These are phyloP conservation scores for Turnera subulata DNA, from an alignment of 345 rosid genomes.

Conservation along the genomic window DNA sequence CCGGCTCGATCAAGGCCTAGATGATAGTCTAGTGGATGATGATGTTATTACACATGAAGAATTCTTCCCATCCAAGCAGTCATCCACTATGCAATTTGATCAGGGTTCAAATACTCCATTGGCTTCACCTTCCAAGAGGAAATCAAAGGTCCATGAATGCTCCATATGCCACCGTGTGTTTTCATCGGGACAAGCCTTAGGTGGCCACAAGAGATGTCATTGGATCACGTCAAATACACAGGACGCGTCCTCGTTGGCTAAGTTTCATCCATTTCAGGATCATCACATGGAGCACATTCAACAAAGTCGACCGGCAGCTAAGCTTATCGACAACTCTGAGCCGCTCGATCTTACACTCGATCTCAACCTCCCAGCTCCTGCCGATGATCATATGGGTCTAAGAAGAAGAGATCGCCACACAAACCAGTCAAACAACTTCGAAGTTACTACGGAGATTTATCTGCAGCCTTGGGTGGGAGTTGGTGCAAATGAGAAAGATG, in stretches of 20 bases:
- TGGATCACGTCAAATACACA: slow-evolving; percentile 82
- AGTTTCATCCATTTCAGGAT: slow-evolving; percentile 52
- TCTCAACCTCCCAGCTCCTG: slow-evolving; percentile 61
- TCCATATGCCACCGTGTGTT: slow-evolving; percentile 89
- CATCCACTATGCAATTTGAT: slow-evolving; percentile 30
- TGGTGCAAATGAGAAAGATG: slow-evolving; percentile 29
- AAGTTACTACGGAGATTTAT: slow-evolving; percentile 36
- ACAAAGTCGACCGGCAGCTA: slow-evolving; percentile 20
- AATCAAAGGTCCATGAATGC: slow-evolving; percentile 85
- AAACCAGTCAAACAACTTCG: slow-evolving; percentile 17
- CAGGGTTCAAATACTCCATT: slow-evolving; percentile 29
- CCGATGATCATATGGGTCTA: slow-evolving; percentile 15
- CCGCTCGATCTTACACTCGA: slow-evolving; percentile 55
- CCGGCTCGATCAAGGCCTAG: slow-evolving; percentile 34
- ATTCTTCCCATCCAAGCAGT: slow-evolving; percentile 35
- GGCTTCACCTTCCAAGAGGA: slow-evolving; percentile 46
- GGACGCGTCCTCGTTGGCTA: slow-evolving; percentile 45
- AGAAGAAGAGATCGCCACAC: slow-evolving; percentile 3
- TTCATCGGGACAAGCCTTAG: slow-evolving; percentile 92
- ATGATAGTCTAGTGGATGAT: slow-evolving; percentile 37
- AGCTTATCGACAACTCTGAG: slow-evolving; percentile 32
- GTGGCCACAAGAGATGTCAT: slow-evolving; percentile 97
- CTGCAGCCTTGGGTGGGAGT: slow-evolving; percentile 41
- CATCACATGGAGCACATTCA: slow-evolving; percentile 50
- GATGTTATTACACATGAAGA: slow-evolving; percentile 50